Evolutionary conservation across 352 stramenopile genomes (phyloP), one percentile per base, ranked within the genome.

Genomic region (Globisporangium cylindrosporum): DNA sequence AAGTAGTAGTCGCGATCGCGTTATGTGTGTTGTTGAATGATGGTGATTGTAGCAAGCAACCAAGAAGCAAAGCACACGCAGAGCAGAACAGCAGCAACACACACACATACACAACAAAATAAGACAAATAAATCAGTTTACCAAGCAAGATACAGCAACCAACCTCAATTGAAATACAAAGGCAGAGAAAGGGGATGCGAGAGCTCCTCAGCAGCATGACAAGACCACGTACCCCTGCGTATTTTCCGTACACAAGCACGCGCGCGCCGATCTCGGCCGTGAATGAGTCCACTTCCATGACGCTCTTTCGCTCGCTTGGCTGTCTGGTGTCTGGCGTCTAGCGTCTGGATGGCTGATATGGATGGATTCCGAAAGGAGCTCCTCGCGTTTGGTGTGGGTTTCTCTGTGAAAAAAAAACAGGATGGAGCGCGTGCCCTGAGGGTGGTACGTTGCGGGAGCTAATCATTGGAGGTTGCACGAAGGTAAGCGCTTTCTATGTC

Each of bases 211-310:
- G 55, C 9, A 46, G 8, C 20, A 46, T 15, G 55, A 7, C 25
- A 12, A 61, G 38, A 27, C 53, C 1, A 80, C 79, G 66, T 75
- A 95, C 88, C 48, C 86, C 88, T 60, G 86, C 85, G 66, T 93
- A 82, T 63, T 94, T 94, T 71, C 86, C 82, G 67, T 79, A 88
- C 57, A 95, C 84, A 22, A 95, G 73, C 72, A 95, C 88, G 59
- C 78, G 83, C 32, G 66, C 72, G 41, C 77, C 78, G 25, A 72
- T 34, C 49, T 77, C 71, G 49, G 83, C 67, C 48, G 38, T 73
- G 63, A 85, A 77, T 20, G 61, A 59, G 41, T 77, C 70, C 14
- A 69, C 60, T 6, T 84, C 72, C 27, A 76, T 66, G 27, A 75
- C 74, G 69, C 77, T 72, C 77, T 72, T 18, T 38, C 24, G 18